Percentiles rank a stretch among this genome's conserved stretches.
Evolutionary conservation across 495 filamentous ascomycete species (phyloP).

Genomic region (Cercophora samala): DNA sequence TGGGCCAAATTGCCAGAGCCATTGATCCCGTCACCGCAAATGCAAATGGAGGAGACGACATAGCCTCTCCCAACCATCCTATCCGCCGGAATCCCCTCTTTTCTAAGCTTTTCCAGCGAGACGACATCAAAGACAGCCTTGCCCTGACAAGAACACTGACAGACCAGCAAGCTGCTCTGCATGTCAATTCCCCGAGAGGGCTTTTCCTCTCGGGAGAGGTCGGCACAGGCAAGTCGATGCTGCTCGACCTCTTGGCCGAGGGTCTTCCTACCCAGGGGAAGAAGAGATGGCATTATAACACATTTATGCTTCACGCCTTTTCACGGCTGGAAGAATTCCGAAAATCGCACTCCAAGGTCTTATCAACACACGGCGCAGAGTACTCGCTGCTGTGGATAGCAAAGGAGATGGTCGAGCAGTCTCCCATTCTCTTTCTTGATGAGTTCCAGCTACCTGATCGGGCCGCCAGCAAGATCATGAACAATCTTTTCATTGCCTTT

Average conservation of each 20-base stretch:
- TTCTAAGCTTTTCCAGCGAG: constrained; percentile 40
- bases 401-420: constrained; percentile 61
- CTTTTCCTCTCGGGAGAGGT: constrained; percentile 69
- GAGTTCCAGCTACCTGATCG: constrained; percentile 73
- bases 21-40: constrained; percentile 32
- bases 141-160: constrained; percentile 59
- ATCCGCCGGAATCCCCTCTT: constrained; percentile 51
- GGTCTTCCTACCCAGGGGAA: constrained; percentile 64
- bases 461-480: constrained; percentile 65
- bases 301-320: constrained; percentile 68
- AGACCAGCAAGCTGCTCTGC: constrained; percentile 58
- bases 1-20: constrained; percentile 49
- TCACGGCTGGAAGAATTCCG: constrained; percentile 59
- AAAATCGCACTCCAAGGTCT: constrained; percentile 31
- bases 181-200: constrained; percentile 60
- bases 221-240: constrained; percentile 68
- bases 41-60: constrained; percentile 18
- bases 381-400: constrained; percentile 64
- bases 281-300: constrained; percentile 70
- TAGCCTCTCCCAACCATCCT: constrained; percentile 45
- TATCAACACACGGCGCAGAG: constrained; percentile 43
- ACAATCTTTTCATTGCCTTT: constrained; percentile 66
- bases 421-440: constrained; percentile 68
- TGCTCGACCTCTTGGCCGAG: constrained; percentile 66
- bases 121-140: constrained; percentile 46